phyloP scores from a whole-genome alignment of 805 yeast genomes.

The Candida multigemmis region DNA sequence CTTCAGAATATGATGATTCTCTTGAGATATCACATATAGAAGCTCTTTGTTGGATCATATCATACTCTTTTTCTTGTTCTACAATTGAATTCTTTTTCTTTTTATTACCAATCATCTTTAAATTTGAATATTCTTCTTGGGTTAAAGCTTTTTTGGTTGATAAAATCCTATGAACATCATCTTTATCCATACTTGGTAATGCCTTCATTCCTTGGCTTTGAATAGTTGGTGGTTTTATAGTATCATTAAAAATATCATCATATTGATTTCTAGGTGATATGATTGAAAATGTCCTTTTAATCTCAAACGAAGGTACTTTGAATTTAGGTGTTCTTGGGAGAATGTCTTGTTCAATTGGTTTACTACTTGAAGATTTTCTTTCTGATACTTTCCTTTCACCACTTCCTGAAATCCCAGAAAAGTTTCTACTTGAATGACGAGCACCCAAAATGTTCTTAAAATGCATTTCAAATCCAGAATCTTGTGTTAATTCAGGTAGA shows the following conservation, averaged over 20 bases:
- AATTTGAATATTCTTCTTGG: constrained; percentile 29
- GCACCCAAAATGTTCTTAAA: constrained; percentile 16
- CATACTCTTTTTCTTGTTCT: constrained; percentile 16
- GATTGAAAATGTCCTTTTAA: constrained; percentile 24
- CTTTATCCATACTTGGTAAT: constrained; percentile 39
- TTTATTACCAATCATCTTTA: constrained; percentile 18
- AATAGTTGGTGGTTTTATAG: constrained; percentile 24
- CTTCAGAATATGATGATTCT: constrained; percentile 7
- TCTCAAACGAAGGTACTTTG: constrained; percentile 34
- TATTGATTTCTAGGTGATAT: constrained; percentile 28
- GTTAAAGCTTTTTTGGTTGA: constrained; percentile 27
- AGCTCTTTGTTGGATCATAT: constrained; percentile 22
- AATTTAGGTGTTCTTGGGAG: constrained; percentile 17
- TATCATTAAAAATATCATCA: constrained; percentile 18
- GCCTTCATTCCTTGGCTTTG: constrained; percentile 38
- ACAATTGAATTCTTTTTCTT: constrained; percentile 15
- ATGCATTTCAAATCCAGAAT: constrained; percentile 39
- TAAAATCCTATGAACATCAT: constrained; percentile 33
- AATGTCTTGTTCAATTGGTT: background rate
- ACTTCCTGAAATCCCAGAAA: constrained; percentile 8
- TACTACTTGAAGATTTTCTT: constrained; percentile 1
- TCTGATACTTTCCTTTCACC: no score
- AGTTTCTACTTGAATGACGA: constrained; percentile 5
- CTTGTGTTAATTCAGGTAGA: constrained; percentile 39
- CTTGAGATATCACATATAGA: constrained; percentile 18